A percentile compares a stretch with the other conserved stretches of the same genome.
phyloP scores from a whole-genome alignment of 345 rosid species.

The Salix caprea region DNA sequence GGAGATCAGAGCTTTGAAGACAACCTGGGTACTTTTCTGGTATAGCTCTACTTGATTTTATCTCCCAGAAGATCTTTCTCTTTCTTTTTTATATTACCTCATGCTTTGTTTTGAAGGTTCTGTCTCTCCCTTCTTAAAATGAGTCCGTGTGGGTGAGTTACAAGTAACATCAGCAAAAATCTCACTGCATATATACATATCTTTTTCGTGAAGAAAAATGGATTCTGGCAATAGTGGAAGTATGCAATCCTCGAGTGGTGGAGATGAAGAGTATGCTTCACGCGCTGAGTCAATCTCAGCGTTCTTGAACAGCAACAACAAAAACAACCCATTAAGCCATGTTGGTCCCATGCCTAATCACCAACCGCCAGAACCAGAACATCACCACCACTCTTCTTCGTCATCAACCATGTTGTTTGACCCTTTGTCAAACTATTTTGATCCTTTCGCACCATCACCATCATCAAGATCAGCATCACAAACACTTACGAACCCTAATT shows the following conservation, averaged over 20 bases:
- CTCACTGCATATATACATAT: constrained; percentile 5
- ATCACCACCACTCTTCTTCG: constrained; percentile 25
- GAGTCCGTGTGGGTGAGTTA: constrained; percentile 8
- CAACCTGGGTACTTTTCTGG: constrained; percentile 35
- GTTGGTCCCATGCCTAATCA: constrained; percentile 18
- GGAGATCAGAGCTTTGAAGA: constrained; percentile 37
- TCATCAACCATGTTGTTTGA: constrained; percentile 40
- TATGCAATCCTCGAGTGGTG: constrained; percentile 76
- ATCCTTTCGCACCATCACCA: constrained; percentile 28
- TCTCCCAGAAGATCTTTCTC: constrained; percentile 24
- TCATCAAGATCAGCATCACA: constrained; percentile 24
- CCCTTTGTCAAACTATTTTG: constrained; percentile 54
- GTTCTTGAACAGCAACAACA: constrained; percentile 27
- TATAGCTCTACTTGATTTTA: constrained; percentile 12
- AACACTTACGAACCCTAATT: constrained; percentile 24
- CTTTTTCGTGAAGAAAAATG: constrained; percentile 30
- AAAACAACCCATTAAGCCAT: constrained; percentile 16
- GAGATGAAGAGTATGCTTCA: constrained; percentile 75
- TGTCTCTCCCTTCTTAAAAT: constrained; percentile 16
- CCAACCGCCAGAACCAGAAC: constrained; percentile 25
- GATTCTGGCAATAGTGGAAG: constrained; percentile 80
- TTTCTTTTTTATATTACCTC: constrained; percentile 7
- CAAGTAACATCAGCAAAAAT: not conserved
- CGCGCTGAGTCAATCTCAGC: constrained; percentile 57
- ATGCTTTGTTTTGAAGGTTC: constrained; percentile 17